Conservation (phyloP, 352 stramenopile species). For the Phytophthora podocarpi region DNA sequence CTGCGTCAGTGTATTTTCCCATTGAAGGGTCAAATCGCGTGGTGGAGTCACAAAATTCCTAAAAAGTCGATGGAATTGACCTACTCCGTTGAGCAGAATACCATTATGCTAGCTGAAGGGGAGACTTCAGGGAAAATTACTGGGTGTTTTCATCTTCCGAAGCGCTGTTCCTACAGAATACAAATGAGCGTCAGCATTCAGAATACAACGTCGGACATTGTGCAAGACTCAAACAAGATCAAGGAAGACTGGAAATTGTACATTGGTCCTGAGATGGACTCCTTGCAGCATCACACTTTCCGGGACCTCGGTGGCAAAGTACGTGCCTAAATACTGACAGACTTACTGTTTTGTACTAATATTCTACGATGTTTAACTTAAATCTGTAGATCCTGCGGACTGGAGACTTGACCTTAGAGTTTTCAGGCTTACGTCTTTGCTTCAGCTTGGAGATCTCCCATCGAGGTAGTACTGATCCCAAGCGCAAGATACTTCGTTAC, state of each 20-base stretch:
- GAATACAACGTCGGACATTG: neutral
- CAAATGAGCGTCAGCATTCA: slow-evolving; percentile 29
- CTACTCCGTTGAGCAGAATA: slow-evolving; percentile 19
- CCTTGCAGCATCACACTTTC: slow-evolving; percentile 52
- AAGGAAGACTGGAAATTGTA: slow-evolving; percentile 45
- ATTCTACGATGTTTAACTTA: neutral
- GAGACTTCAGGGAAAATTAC: slow-evolving; percentile 29
- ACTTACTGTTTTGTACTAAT: neutral
- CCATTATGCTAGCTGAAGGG: slow-evolving; percentile 27
- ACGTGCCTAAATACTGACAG: slow-evolving; percentile 3
- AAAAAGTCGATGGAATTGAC: slow-evolving; percentile 46
- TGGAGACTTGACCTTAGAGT: slow-evolving; percentile 54
- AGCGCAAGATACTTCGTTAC: slow-evolving; percentile 20
- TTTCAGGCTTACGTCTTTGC: slow-evolving; percentile 57
- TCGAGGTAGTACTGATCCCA: slow-evolving; percentile 1
- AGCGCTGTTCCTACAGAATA: slow-evolving; percentile 55
- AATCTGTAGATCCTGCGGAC: slow-evolving; percentile 29
- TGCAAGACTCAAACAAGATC: neutral
- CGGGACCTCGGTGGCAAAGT: slow-evolving; percentile 50
- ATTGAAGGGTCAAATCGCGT: slow-evolving; percentile 62
- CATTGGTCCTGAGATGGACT: slow-evolving; percentile 63
- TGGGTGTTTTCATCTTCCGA: slow-evolving; percentile 56
- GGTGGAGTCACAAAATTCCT: slow-evolving; percentile 55
- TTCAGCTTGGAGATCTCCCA: slow-evolving; percentile 63
- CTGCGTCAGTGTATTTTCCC: slow-evolving; percentile 64